These are phyloP conservation scores for Heterobasidion annosum DNA, from an alignment of 1,284 basidiomycete species.

Conservation along the genomic window DNA sequence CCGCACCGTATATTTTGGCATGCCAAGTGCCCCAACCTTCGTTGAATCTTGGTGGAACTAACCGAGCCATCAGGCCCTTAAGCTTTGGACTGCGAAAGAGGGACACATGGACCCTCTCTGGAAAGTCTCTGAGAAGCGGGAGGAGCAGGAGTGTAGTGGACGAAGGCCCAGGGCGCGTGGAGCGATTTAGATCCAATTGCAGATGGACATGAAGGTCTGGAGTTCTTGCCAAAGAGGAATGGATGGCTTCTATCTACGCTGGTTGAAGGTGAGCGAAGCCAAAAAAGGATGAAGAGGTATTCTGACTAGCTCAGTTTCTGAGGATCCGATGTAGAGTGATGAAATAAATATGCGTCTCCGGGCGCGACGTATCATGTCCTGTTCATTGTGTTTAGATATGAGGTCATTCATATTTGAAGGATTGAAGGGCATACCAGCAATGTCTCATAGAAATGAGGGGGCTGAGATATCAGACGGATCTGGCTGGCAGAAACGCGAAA, in stretches of 20 bases:
- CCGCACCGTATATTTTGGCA: slow-evolving; percentile 91
- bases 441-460: slow-evolving; percentile 26
- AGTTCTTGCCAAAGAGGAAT: slow-evolving; percentile 49
- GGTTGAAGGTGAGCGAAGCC: not conserved
- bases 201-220: slow-evolving; percentile 64
- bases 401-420: not conserved
- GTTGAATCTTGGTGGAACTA: slow-evolving; percentile 90
- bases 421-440: slow-evolving; percentile 24
- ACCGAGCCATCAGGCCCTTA: slow-evolving; percentile 58
- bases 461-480: slow-evolving; percentile 27
- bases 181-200: slow-evolving; percentile 84
- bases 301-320: slow-evolving; percentile 24
- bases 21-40: slow-evolving; percentile 99
- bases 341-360: slow-evolving; percentile 78
- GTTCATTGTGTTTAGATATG: not conserved
- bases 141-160: slow-evolving; percentile 72
- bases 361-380: slow-evolving; percentile 73
- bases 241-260: slow-evolving; percentile 59
- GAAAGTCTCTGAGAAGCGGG: slow-evolving; percentile 66
- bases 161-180: slow-evolving; percentile 74
- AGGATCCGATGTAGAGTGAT: slow-evolving; percentile 37
- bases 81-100: slow-evolving; percentile 86
- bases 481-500: slow-evolving; percentile 22
- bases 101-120: slow-evolving; percentile 67
- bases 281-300: slow-evolving; percentile 1